phyloP scores from a whole-genome alignment of 2,329 filamentous ascomycete species.

The Arthrobotrys sinensis region DNA sequence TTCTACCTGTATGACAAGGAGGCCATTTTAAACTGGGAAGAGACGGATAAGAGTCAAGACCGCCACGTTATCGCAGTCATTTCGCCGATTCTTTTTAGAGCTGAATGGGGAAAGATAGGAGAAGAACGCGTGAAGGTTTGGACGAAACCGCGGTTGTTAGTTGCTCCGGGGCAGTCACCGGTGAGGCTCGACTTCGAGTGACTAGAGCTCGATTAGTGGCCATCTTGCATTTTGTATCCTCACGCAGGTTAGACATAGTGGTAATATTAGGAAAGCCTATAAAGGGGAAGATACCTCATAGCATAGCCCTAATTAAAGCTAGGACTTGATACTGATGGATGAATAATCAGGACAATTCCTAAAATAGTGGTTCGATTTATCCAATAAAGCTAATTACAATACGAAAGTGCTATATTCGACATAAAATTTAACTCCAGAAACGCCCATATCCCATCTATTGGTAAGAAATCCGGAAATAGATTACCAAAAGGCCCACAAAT shows the following conservation, averaged over 20 bases:
- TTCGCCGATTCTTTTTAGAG: slow-evolving; percentile 28
- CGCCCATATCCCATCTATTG: neutral
- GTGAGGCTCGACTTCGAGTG: slow-evolving; percentile 8
- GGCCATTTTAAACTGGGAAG: slow-evolving; percentile 18
- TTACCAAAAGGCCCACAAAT: too few relatives aligned
- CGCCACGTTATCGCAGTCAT: slow-evolving; percentile 39
- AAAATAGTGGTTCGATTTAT: neutral
- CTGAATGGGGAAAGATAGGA: slow-evolving; percentile 24
- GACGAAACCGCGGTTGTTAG: slow-evolving; percentile 26
- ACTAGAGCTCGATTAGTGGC: neutral
- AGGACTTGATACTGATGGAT: too few relatives aligned
- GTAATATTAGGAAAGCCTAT: neutral
- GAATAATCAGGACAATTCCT: too few relatives aligned
- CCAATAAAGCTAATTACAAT: slow-evolving; percentile 4
- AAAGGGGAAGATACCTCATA: neutral
- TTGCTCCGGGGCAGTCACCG: slow-evolving; percentile 23
- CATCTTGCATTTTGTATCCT: neutral
- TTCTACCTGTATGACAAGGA: slow-evolving; percentile 13
- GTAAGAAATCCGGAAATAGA: too few relatives aligned
- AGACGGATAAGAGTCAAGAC: neutral
- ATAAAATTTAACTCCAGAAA: neutral
- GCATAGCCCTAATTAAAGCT: neutral
- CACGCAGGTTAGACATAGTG: neutral
- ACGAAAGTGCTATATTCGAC: neutral
- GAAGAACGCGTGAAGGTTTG: slow-evolving; percentile 17